Base-by-base conservation (phyloP, 2,329 filamentous ascomycete species). In the Cytospora leucostoma region DNA sequence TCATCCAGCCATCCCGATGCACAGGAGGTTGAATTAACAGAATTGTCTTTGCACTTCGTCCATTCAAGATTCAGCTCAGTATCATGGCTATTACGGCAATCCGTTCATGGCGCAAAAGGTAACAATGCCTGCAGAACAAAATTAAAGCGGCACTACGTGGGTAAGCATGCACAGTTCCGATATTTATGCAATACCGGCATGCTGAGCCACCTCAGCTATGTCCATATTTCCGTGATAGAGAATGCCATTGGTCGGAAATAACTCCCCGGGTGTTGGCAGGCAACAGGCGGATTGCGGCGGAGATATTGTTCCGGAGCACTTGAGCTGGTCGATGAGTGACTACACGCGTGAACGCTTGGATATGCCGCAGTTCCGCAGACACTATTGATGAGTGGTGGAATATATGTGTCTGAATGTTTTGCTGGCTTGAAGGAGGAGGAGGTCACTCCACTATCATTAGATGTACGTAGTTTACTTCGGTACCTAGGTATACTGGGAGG, bases 331-430 rank as follows among this genome's bases (percentile, higher is more conserved):
- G 56, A 64, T 53, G 4, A 68, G 57, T 1, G 69, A 68, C 38
- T 70, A 67, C 63, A 71, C 27, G 2, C 27, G 4, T 27, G 27
- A 27, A 27, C 27, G 27, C 27, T 71, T 7, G 66, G 66, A 17
- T 71, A 69, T 1, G 73, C 73, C 10, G 69, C 67, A 1, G 74
- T 77, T 13, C 74, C 74, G 59, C 72, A 74, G 0, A 74, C 72
- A 3, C 73, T 71, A 57, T 77, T 75, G 62, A 74, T 73, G 7
- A 77, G 69, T 0, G 75, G 71, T 17, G 75, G 74, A 56, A 76
- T 72, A 65, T 74, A 77, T 0, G 71, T 74, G 21, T 75, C 64
- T 3, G 68, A 62, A 12, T 64, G 64, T 27, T 62, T 47, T 47
- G 38, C 13, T 10, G 53, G n/a, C 40, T 27, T 17, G 7, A 15